These are phyloP conservation scores for Pythium aquatile DNA, from an alignment of 352 stramenopile genomes.

Conservation along the genomic window DNA sequence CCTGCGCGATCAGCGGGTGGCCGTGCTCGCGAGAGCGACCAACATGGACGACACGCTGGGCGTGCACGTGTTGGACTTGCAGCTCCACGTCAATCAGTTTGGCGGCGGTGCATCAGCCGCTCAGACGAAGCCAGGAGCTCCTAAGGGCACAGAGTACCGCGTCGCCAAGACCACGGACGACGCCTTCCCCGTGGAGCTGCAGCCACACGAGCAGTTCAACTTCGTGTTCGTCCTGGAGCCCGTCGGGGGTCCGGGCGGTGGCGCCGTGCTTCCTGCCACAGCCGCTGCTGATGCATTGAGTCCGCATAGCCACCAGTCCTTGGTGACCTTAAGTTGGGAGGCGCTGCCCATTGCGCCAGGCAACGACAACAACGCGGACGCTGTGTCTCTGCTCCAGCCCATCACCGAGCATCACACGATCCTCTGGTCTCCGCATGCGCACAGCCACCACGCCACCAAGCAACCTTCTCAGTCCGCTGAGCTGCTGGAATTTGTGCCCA, in stretches of 20 bases:
- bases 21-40: slow-evolving; percentile 43
- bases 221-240: slow-evolving; percentile 37
- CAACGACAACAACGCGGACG: neutral
- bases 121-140: neutral
- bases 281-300: neutral
- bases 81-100: slow-evolving; percentile 59
- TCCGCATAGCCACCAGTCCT: slow-evolving; percentile 36
- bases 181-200: slow-evolving; percentile 54
- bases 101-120: neutral
- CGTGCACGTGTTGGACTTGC: slow-evolving; percentile 54
- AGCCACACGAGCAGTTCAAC: slow-evolving; percentile 59
- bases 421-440: slow-evolving; percentile 48
- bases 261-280: too few species aligned
- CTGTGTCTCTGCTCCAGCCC: slow-evolving; percentile 25
- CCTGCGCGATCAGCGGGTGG: slow-evolving; percentile 37
- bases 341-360: slow-evolving; percentile 6
- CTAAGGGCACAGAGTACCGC: slow-evolving; percentile 7
- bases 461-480: neutral
- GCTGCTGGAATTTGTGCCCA: slow-evolving; percentile 12
- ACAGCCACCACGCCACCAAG: slow-evolving; percentile 1
- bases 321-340: slow-evolving; percentile 70
- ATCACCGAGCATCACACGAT: slow-evolving; percentile 71
- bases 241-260: neutral
- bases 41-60: slow-evolving; percentile 46
- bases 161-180: slow-evolving; percentile 31